Base-by-base conservation (phyloP, 2,329 filamentous ascomycete genomes). In the Phialophora expanda region DNA sequence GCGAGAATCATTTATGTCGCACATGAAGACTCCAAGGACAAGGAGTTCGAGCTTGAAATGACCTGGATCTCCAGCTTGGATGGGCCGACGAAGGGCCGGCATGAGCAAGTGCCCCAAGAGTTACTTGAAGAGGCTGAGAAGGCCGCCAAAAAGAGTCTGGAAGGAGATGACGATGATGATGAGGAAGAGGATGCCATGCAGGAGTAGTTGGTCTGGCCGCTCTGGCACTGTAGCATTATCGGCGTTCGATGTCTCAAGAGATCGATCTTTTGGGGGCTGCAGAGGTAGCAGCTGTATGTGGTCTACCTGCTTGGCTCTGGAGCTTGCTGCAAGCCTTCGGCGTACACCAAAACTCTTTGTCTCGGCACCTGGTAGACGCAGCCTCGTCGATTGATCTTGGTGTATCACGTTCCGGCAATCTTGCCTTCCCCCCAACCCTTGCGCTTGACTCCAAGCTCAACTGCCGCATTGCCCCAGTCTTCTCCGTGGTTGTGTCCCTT, bases 41-140 rank as follows among this genome's bases (percentile, higher is more conserved):
- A 99, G 85, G 95, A 98, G 71, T 99, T 98, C 76, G 95, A 99
- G 87, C 85, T 99, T 66, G 95, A 99, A 84, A 96, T 99, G 93
- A 96, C 92, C 66, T 99, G 95, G 95, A 91, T 98, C 78, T 97
- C 93, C 79, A 87, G 86, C 61, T 80, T 88, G 56, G 87, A 91
- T 71, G 94, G 93, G 4, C 93, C 93, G 41, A 98, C 93, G 69
- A 94, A 96, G 83, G 95, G 95, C 69, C 88, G 89, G 74, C 95
- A 99, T 77, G 86, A 94, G 79, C 92, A 96, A 80, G 95, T 99
- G 65, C 95, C 95, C 64, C 93, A 92, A 83, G 90, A 93, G 72
- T 80, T 99, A 74, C 84, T 89, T 65, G 93, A 97, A 78, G 94
- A 98, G 83, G 95, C 95, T 14, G 92, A 97, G 85, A 89, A 88